A percentile compares a stretch with the other conserved stretches of the same genome.
phyloP scores from a whole-genome alignment of 1,139 yeast genomes.

The Magnusiomyces tetraspermus region DNA sequence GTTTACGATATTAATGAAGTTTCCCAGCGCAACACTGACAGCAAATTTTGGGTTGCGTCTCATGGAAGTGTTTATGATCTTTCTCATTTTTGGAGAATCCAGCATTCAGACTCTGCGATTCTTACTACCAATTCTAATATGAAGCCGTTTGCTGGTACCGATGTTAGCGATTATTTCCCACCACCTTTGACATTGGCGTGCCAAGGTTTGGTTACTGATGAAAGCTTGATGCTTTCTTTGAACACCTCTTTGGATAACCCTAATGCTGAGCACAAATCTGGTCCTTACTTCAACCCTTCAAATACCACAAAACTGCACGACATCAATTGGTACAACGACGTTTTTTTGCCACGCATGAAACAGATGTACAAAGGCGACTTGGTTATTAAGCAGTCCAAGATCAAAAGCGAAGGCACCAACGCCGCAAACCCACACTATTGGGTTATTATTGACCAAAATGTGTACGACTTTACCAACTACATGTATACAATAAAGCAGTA shows the following conservation, averaged over 20 bases:
- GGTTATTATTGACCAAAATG: slow-evolving; percentile 29
- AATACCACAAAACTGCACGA: slow-evolving; percentile 29
- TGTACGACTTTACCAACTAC: slow-evolving; percentile 35
- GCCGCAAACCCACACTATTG: slow-evolving; percentile 24
- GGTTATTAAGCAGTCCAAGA: slow-evolving; percentile 27
- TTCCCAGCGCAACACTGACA: slow-evolving; percentile 30
- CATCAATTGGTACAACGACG: slow-evolving; percentile 32
- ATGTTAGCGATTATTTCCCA: slow-evolving; percentile 32
- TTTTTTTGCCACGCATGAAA: slow-evolving; percentile 30
- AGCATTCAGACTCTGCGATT: slow-evolving; percentile 34
- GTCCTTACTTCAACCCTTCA: slow-evolving; percentile 23
- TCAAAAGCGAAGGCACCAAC: slow-evolving; percentile 19
- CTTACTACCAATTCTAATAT: slow-evolving; percentile 26
- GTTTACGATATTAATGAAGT: slow-evolving; percentile 35
- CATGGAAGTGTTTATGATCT: slow-evolving; percentile 36
- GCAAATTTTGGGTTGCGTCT: slow-evolving; percentile 33
- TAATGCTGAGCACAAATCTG: slow-evolving; percentile 29
- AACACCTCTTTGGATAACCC: slow-evolving; percentile 29
- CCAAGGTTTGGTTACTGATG: slow-evolving; percentile 32
- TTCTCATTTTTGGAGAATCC: slow-evolving; percentile 33
- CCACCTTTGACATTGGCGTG: slow-evolving; percentile 37
- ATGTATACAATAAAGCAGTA: slow-evolving; percentile 24
- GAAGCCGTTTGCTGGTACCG: slow-evolving; percentile 31
- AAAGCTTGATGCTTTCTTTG: slow-evolving; percentile 22
- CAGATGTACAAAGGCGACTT: slow-evolving; percentile 33